Evolutionary conservation across 192 early-diverging fungal species (phyloP).

Genomic region (Coemansia sp.): DNA sequence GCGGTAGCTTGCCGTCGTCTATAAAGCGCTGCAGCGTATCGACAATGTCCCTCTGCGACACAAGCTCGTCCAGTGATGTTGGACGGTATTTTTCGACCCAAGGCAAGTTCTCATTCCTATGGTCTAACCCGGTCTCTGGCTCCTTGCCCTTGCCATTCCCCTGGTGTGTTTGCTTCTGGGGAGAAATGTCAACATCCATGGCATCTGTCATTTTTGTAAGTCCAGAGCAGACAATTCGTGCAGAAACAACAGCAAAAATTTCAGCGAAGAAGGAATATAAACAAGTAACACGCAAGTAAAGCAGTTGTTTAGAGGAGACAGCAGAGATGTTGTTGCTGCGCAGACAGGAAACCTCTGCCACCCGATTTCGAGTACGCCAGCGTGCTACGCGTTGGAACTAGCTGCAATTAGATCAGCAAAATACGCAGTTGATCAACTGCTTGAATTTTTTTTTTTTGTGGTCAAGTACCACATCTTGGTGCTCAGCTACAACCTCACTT

Average conservation of each 20-base stretch:
- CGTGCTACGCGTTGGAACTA: neutral
- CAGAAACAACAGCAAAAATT: neutral
- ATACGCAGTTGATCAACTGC: neutral
- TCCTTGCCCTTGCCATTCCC: constrained; percentile 45
- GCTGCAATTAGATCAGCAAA: neutral
- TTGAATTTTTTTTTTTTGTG: constrained; percentile 5
- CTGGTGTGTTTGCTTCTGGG: neutral
- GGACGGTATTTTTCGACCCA: constrained; percentile 99
- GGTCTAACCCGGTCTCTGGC: constrained; percentile 9
- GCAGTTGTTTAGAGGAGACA: neutral
- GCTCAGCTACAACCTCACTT: neutral
- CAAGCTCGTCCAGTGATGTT: constrained; percentile 80
- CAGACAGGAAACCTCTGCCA: neutral
- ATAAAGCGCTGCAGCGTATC: constrained; percentile 89
- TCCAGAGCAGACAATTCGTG: neutral
- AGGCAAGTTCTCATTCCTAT: constrained; percentile 31
- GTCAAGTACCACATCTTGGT: neutral
- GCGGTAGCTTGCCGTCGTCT: constrained; percentile 87
- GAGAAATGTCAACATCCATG: constrained; percentile 46
- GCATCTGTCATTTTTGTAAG: constrained; percentile 29
- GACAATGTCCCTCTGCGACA: constrained; percentile 92
- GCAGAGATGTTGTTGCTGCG: constrained; percentile 5
- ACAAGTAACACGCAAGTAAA: neutral
- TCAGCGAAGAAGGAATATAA: neutral
- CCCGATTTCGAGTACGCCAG: neutral